Conservation (phyloP, 2,329 filamentous ascomycete species). For the Arthrinium puccinioides region DNA sequence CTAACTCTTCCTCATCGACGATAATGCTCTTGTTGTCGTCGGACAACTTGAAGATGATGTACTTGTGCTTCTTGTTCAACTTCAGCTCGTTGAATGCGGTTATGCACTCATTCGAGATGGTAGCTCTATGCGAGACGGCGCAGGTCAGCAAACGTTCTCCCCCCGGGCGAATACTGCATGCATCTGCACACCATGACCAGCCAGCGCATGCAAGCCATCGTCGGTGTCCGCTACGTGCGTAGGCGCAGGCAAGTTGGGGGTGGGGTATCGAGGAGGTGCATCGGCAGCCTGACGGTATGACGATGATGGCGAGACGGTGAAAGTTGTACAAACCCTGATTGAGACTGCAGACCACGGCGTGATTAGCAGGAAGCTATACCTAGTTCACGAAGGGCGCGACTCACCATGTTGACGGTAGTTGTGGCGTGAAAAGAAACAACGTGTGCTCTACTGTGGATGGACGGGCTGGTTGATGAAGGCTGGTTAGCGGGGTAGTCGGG, state of each 20-base stretch:
- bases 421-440: slow-evolving; percentile 1
- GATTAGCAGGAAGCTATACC: too few species aligned
- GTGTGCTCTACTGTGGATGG: neutral
- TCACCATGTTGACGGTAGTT: slow-evolving; percentile 2
- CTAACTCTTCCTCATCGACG: slow-evolving; percentile 71
- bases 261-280: too few species aligned
- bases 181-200: too few species aligned
- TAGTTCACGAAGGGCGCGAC: neutral
- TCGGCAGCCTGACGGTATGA: neutral
- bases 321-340: slow-evolving; percentile 54
- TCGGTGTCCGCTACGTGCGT: too few species aligned
- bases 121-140: slow-evolving; percentile 46
- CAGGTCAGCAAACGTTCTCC: slow-evolving; percentile 1
- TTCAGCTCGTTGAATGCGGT: slow-evolving; percentile 72
- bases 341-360: slow-evolving; percentile 42
- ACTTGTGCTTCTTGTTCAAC: slow-evolving; percentile 75
- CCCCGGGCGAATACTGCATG: too few species aligned
- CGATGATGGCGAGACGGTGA: neutral
- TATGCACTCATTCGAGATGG: slow-evolving; percentile 66
- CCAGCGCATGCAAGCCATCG: too few species aligned
- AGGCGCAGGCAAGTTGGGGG: too few species aligned
- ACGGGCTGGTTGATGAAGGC: slow-evolving; percentile 1
- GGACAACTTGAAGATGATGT: slow-evolving; percentile 81
- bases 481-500: slow-evolving; percentile 4
- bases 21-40: slow-evolving; percentile 78